Evolutionary conservation across 148 eudicot genomes (phyloP).

Genomic region (Cornus florida): DNA sequence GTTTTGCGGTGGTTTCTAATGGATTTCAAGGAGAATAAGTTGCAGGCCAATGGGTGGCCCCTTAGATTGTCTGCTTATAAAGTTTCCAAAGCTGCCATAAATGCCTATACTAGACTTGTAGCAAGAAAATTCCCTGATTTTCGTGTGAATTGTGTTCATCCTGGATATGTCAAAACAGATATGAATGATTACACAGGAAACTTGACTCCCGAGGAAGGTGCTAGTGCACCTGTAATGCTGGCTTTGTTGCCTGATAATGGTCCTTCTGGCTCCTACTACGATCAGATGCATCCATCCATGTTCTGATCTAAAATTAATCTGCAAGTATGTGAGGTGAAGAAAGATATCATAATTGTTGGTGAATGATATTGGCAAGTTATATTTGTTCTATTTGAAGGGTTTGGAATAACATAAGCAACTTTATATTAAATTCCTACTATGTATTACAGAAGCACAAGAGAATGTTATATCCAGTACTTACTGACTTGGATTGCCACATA

Average conservation of each 20-base stretch:
- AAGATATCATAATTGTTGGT: not conserved
- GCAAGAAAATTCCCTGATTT: slow-evolving; percentile 5
- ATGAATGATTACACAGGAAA: not conserved
- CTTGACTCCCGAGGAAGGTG: slow-evolving; percentile 18
- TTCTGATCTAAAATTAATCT: not conserved
- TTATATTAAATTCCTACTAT: not conserved
- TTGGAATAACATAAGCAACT: not conserved
- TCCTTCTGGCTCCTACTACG: slow-evolving; percentile 9
- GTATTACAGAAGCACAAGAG: not conserved
- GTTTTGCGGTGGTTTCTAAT: slow-evolving; percentile 25
- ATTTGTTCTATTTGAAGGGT: not conserved
- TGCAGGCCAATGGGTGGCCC: slow-evolving; percentile 24
- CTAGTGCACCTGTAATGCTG: slow-evolving; percentile 3
- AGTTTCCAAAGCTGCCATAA: slow-evolving; percentile 18
- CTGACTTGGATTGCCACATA: not conserved
- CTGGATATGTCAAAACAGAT: slow-evolving; percentile 13
- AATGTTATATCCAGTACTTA: not conserved
- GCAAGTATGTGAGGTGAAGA: not conserved
- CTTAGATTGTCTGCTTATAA: not conserved
- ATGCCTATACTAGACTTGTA: slow-evolving; percentile 12
- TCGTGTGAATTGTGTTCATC: slow-evolving; percentile 8
- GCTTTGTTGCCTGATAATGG: slow-evolving; percentile 8
- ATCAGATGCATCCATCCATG: slow-evolving; percentile 1
- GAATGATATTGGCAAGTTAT: not conserved
- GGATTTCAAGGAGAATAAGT: slow-evolving; percentile 28